Base-by-base conservation (phyloP, 164 flowering plant species). In the Dillenia turbinata region DNA sequence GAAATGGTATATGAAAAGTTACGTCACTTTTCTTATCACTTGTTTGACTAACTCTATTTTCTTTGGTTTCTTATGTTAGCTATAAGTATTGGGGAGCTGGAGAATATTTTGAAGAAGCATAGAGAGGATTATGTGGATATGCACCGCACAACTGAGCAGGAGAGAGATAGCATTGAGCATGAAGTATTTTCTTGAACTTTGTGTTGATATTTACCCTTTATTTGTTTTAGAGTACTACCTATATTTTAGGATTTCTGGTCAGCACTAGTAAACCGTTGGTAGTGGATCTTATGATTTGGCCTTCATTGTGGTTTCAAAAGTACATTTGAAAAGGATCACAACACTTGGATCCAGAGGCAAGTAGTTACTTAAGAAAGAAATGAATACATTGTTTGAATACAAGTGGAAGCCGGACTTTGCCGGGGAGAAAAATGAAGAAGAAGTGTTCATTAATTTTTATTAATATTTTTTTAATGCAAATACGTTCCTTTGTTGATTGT, bases 141-240 rank as follows among this genome's bases (percentile, higher is more conserved):
- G 57, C 90, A 84, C 57, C 94, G 99, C 8, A 86, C 96, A 4
- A 89, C 94, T 66, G 92, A 89, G 63, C 85, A 87, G 65, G 97
- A 94, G 73, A 81, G 92, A 67, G 99, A 94, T 73, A 84, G 83
- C 81, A 92, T 92, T 69, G 99, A 94, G 75, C 96, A 91, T 61
- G 99, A 94, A 73, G 99, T 94, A 75, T 74, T 85, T 73, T 51
- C 4, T 51, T 26, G 17, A 14, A 26, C 5, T 26, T 26, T 26
- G 40, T 26, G 40, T 26, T 26, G 3, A 26, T 26, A 26, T 26
- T 26, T 26, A 26, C 40, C 40, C 40, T 26, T 26, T 2, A 26
- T 26, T 26, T 26, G 40, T 26, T 26, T 2, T 26, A 26, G 40
- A 26, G 40, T 5, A 26, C 40, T 26, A 26, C 40, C 40, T 26